Evolutionary conservation across 1,139 yeast genomes (phyloP).

Genomic region (Pichia sp.): DNA sequence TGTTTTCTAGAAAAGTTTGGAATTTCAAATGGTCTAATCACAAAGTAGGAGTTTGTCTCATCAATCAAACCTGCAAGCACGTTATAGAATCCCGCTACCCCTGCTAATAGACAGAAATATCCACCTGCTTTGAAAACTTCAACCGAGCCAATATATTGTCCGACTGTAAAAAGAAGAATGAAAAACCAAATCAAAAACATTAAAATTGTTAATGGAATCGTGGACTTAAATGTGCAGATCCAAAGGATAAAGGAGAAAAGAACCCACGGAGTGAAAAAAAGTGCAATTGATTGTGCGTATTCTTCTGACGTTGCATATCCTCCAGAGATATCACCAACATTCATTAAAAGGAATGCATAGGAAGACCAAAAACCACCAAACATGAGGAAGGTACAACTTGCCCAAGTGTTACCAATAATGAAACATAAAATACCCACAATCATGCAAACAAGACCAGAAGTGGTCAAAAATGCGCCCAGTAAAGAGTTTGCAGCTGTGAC

Average conservation of each 20-base stretch:
- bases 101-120: slow-evolving; percentile 52
- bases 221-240: slow-evolving; percentile 54
- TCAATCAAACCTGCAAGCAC: slow-evolving; percentile 37
- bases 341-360: slow-evolving; percentile 49
- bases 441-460: slow-evolving; percentile 40
- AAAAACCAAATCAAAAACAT: slow-evolving; percentile 48
- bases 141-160: slow-evolving; percentile 40
- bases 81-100: slow-evolving; percentile 55
- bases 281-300: slow-evolving; percentile 46
- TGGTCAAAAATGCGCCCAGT: slow-evolving; percentile 35
- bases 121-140: slow-evolving; percentile 61
- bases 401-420: slow-evolving; percentile 36
- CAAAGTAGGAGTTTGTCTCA: slow-evolving; percentile 31
- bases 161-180: slow-evolving; percentile 49
- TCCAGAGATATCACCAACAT: slow-evolving; percentile 45
- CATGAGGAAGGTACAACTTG: slow-evolving; percentile 40
- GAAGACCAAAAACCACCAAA: slow-evolving; percentile 75
- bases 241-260: slow-evolving; percentile 52
- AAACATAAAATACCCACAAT: slow-evolving; percentile 39
- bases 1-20: slow-evolving; percentile 20
- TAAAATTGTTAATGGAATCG: slow-evolving; percentile 50
- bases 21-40: slow-evolving; percentile 30
- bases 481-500: slow-evolving; percentile 30
- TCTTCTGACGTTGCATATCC: slow-evolving; percentile 41
- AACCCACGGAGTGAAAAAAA: slow-evolving; percentile 59